These are phyloP conservation scores for Oxyria digyna DNA, from an alignment of 148 eudicot species.

Conservation along the genomic window DNA sequence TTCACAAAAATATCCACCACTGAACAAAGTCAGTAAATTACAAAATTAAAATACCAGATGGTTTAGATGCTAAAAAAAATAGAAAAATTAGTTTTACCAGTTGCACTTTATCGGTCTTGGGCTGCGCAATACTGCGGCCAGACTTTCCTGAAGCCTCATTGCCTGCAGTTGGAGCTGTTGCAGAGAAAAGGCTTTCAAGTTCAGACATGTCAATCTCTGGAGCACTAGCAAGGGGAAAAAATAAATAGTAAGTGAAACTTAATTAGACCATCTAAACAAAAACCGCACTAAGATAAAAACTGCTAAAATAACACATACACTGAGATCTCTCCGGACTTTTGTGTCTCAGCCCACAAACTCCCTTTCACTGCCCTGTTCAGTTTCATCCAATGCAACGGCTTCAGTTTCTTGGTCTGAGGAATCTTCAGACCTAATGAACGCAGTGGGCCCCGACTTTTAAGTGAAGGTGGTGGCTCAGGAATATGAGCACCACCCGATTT, in stretches of 20 bases:
- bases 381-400: slow-evolving; percentile 93
- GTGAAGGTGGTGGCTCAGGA: slow-evolving; percentile 44
- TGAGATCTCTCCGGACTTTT: slow-evolving; percentile 55
- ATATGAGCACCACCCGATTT: slow-evolving; percentile 27
- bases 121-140: slow-evolving; percentile 26
- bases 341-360: slow-evolving; percentile 89
- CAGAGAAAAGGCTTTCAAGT: slow-evolving; percentile 75
- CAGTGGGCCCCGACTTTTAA: slow-evolving; percentile 32
- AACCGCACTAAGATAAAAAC: neutral
- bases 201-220: slow-evolving; percentile 93
- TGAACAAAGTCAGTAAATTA: no score
- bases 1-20: no score
- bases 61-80: neutral
- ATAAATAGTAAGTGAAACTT: neutral
- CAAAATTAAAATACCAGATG: no score
- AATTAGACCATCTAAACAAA: neutral
- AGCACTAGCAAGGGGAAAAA: slow-evolving; percentile 30
- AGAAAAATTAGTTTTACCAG: slow-evolving; percentile 28
- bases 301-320: slow-evolving; percentile 30
- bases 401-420: slow-evolving; percentile 50
- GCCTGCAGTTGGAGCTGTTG: slow-evolving; percentile 49
- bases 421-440: slow-evolving; percentile 30
- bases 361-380: slow-evolving; percentile 84
- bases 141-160: slow-evolving; percentile 33
- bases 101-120: slow-evolving; percentile 69